These are phyloP conservation scores for Aspergillus fumigatiaffinis DNA, from an alignment of 2,329 filamentous ascomycete species.

Conservation along the genomic window DNA sequence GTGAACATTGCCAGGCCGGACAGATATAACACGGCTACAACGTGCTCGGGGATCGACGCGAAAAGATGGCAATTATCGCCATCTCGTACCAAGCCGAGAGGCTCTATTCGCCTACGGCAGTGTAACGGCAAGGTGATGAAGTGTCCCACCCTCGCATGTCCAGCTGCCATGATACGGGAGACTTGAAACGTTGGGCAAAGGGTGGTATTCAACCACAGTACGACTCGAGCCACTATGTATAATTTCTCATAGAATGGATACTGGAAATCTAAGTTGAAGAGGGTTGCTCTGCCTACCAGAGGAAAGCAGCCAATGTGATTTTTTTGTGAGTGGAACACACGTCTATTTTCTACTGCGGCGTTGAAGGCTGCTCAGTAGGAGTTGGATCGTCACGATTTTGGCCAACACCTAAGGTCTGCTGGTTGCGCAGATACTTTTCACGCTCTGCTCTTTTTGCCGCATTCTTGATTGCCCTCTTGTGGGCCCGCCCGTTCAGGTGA, in stretches of 20 bases:
- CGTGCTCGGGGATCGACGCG: not conserved
- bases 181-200: not conserved
- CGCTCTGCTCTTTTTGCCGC: slow-evolving; percentile 27
- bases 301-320: not conserved
- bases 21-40: not conserved
- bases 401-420: slow-evolving; percentile 5
- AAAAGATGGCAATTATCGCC: not conserved
- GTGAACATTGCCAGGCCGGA: not conserved
- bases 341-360: not conserved
- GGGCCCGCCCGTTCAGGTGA: slow-evolving; percentile 54
- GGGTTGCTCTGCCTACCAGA: not conserved
- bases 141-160: not conserved
- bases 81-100: not conserved
- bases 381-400: not conserved
- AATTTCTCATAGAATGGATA: not conserved
- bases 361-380: not conserved
- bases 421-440: slow-evolving; percentile 30
- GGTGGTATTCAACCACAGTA: not conserved
- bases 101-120: not conserved
- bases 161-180: not conserved
- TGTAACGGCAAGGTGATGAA: not conserved
- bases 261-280: not conserved
- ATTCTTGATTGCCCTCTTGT: slow-evolving; percentile 55
- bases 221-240: not conserved
- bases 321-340: not conserved